Percentiles rank a stretch among this genome's conserved stretches.
These are phyloP conservation scores for Penicillium expansum DNA, from an alignment of 2,329 filamentous ascomycete species.

Conservation along the genomic window DNA sequence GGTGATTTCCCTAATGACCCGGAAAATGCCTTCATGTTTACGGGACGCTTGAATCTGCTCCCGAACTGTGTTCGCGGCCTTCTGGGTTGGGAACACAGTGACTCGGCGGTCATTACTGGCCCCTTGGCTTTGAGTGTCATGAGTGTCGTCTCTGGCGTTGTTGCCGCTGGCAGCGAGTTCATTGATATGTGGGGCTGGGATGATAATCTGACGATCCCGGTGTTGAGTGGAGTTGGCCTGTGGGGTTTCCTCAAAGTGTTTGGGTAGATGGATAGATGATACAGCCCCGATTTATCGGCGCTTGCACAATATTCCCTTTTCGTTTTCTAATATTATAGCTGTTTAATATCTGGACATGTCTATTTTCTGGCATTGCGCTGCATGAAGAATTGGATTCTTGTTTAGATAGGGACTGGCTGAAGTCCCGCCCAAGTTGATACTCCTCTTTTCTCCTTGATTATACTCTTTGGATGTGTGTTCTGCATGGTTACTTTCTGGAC, in stretches of 20 bases:
- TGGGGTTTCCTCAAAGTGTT: constrained; percentile 91
- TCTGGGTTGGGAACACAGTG: constrained; percentile 58
- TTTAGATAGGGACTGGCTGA: constrained; percentile 7
- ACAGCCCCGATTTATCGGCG: not conserved
- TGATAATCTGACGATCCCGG: constrained; percentile 94
- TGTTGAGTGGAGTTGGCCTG: constrained; percentile 82
- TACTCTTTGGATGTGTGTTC: not conserved
- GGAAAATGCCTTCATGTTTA: constrained; percentile 73
- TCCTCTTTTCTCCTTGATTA: not conserved
- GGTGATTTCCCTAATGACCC: constrained; percentile 69
- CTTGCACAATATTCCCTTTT: constrained; percentile 2
- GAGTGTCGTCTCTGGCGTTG: constrained; percentile 82
- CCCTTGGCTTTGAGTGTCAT: constrained; percentile 72
- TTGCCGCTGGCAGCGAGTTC: constrained; percentile 85
- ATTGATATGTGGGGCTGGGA: constrained; percentile 92
- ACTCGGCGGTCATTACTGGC: constrained; percentile 61
- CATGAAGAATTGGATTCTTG: constrained; percentile 12
- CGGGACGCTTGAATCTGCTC: constrained; percentile 66
- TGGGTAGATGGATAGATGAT: constrained; percentile 43
- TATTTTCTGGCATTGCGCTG: constrained; percentile 15
- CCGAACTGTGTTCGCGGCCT: constrained; percentile 58
- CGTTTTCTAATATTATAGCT: not conserved
- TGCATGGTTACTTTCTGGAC: not conserved
- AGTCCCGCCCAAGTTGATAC: constrained; percentile 1
- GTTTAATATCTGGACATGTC: constrained; percentile 12